Evolutionary conservation across 140 eudicot genomes (phyloP), one percentile per base, ranked within the genome.

Genomic region (Cichorium intybus): DNA sequence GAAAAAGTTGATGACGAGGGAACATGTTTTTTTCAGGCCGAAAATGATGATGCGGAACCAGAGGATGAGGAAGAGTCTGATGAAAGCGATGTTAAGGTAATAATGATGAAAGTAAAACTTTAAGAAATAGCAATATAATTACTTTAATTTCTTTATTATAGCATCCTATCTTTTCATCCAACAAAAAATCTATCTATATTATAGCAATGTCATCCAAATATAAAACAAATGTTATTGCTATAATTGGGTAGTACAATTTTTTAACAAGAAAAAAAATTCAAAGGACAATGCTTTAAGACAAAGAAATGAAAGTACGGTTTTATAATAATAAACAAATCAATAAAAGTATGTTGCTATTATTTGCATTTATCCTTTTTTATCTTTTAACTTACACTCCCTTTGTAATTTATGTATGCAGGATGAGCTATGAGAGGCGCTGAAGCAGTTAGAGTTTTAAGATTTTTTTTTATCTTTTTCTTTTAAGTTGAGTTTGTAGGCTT

Each of bases 81-180:
- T 8, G 90, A 83, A 53, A 71, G 17, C 3, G 93, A 73, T 49
- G 78, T 47, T 41, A 76, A 79, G 73, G 87, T 85, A 85, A 66
- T 10, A 4, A 83, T 12, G 10, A 23, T 15, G 2, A 8, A 57
- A 27, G 5, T 50, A n/a, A n/a, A n/a, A n/a, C n/a, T n/a, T n/a
- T n/a, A n/a, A n/a, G n/a, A n/a, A n/a, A n/a, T n/a, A n/a, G n/a
- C n/a, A n/a, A n/a, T n/a, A n/a, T n/a, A n/a, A n/a, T 24, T 9
- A 3, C 14, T 3, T 22, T 26, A 14, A 21, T n/a, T 22, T 45
- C 10, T 18, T 35, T 35, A 35, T 35, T 35, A 39, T 39, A 12
- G 5, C 46, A 12, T 2, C 46, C 5, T n/a, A n/a, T n/a, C n/a
- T n/a, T n/a, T n/a, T n/a, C n/a, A n/a, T n/a, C n/a, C n/a, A n/a